Conservation (phyloP, 768 basidiomycete genomes). For the Daedaleopsis sinensis region DNA sequence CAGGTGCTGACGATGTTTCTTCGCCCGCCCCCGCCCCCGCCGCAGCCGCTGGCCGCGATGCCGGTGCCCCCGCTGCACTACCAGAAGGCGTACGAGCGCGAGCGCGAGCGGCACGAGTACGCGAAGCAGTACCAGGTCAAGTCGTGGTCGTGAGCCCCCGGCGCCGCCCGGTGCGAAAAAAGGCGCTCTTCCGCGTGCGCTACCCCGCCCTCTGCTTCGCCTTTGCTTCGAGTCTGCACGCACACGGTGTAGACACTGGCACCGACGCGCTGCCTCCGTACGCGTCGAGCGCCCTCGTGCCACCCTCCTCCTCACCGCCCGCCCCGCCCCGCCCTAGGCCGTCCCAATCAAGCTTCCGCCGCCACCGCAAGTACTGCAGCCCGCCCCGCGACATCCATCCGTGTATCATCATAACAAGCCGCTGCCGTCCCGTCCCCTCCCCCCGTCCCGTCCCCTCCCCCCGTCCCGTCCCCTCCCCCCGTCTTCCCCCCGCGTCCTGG, state of each 20-base stretch:
- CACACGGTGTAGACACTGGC: background rate
- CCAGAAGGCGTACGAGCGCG: constrained; percentile 4
- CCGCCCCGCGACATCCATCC: background rate
- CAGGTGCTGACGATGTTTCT: background rate
- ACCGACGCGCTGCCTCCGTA: no score
- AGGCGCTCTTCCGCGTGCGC: background rate
- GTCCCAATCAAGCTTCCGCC: background rate
- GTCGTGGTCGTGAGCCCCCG: background rate
- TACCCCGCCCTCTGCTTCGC: background rate
- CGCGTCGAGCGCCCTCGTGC: no score
- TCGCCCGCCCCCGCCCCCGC: background rate
- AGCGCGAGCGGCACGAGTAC: background rate
- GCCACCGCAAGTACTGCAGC: background rate
- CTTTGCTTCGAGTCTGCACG: background rate
- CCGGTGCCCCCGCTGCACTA: constrained; percentile 11
- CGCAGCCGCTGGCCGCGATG: constrained; percentile 6
- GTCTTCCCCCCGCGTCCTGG: no score
- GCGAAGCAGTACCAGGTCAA: background rate
- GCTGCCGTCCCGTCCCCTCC: no score
- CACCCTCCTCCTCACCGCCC: no score
- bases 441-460: no score
- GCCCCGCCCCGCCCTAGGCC: background rate
- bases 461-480: no score
- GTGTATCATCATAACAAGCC: constrained; percentile 1
- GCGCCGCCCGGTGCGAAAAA: background rate